phyloP scores from a whole-genome alignment of 78 protist genomes.

The Guillardia theta region DNA sequence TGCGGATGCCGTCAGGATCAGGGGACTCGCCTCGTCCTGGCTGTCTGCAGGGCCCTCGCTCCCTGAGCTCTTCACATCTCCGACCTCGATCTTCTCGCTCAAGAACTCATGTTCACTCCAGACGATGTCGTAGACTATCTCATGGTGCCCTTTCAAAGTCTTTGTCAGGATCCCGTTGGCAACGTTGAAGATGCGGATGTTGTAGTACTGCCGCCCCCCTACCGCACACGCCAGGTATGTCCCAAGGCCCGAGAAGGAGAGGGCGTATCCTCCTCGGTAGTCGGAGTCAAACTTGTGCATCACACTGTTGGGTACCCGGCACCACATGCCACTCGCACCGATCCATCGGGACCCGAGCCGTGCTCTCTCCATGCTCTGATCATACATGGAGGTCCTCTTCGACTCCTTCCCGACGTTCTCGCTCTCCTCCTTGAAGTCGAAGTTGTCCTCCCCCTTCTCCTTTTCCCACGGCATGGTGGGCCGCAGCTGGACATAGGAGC shows the following conservation, averaged over 20 bases:
- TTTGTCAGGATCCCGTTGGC: background rate
- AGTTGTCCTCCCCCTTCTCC: background rate
- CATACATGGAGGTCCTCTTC: background rate
- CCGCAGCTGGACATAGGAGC: background rate
- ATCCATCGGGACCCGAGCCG: background rate
- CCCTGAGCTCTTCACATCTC: too few relatives aligned
- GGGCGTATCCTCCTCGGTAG: background rate
- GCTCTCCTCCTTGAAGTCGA: background rate
- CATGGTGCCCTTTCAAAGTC: constrained; percentile 32
- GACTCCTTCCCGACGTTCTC: background rate
- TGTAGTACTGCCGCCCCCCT: background rate
- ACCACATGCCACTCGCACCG: background rate
- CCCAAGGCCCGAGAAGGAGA: background rate
- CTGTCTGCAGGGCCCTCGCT: too few relatives aligned
- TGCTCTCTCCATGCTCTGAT: background rate
- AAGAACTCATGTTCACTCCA: too few relatives aligned
- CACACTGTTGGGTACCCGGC: background rate
- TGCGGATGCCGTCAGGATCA: background rate
- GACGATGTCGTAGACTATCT: constrained; percentile 13
- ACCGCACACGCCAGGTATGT: constrained; percentile 2
- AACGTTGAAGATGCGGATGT: background rate
- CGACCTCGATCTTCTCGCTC: too few relatives aligned
- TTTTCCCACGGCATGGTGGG: background rate
- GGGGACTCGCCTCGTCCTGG: too few relatives aligned
- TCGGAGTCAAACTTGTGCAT: background rate